phyloP scores from a whole-genome alignment of 2,329 filamentous ascomycete genomes.

The Fusarium subtropicale region DNA sequence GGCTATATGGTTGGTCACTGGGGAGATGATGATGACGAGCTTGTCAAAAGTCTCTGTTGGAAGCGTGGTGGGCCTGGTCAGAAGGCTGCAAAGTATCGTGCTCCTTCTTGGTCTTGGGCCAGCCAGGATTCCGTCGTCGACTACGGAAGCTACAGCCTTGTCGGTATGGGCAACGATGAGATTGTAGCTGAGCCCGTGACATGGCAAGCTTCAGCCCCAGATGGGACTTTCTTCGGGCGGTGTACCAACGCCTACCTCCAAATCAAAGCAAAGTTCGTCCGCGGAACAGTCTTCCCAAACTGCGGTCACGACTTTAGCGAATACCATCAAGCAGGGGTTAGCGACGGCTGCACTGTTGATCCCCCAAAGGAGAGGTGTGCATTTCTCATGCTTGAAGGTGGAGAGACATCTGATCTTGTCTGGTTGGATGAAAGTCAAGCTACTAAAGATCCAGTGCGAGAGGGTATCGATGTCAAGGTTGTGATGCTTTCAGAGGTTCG shows the following conservation, averaged over 20 bases:
- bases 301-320: conserved; percentile 3
- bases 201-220: neutral
- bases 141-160: neutral
- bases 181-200: neutral
- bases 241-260: conserved; percentile 1
- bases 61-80: neutral
- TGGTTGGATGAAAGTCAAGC: neutral
- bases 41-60: conserved; percentile 9
- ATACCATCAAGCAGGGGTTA: fast-evolving
- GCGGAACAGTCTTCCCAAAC: conserved; percentile 1
- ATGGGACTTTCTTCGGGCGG: neutral
- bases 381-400: neutral
- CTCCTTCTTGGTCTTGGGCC: conserved; percentile 16
- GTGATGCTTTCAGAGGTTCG: neutral
- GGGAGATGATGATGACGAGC: conserved; percentile 1
- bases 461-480: neutral
- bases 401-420: conserved; percentile 2
- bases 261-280: neutral
- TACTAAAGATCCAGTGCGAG: neutral
- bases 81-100: neutral
- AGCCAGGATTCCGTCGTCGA: conserved; percentile 5
- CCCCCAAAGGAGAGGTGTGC: neutral
- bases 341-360: neutral
- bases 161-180: fast-evolving
- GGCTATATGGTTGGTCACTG: conserved; percentile 16